Evolutionary conservation across 2,329 filamentous ascomycete genomes (phyloP).

Genomic region (Lanzia echinophila): DNA sequence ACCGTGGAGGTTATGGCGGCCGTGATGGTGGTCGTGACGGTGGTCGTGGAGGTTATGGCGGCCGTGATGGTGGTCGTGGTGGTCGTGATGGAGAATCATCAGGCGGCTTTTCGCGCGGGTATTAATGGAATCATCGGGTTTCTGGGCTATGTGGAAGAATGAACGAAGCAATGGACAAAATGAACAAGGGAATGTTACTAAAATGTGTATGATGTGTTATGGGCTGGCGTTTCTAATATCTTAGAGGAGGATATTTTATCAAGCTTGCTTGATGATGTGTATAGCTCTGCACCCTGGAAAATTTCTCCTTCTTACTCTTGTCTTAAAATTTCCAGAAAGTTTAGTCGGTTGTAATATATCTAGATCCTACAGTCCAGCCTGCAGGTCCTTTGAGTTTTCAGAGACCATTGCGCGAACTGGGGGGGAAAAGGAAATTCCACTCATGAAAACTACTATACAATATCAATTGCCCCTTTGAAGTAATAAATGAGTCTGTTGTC

Average conservation of each 20-base stretch:
- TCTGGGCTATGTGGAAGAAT: not conserved
- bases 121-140: not conserved
- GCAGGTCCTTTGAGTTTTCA: not conserved
- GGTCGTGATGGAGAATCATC: not conserved
- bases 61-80: constrained; percentile 2
- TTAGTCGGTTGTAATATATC: constrained; percentile 20
- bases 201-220: constrained; percentile 11
- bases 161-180: not conserved
- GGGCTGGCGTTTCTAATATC: constrained; percentile 5
- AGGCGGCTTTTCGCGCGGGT: not conserved
- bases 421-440: constrained; percentile 1
- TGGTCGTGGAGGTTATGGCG: not conserved
- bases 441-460: not conserved
- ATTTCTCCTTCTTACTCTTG: constrained; percentile 19
- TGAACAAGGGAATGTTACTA: not conserved
- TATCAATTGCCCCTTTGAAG: too few relatives aligned
- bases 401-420: not conserved
- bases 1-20: not conserved
- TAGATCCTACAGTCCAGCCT: not conserved
- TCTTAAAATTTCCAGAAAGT: constrained; percentile 16
- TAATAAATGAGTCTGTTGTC: too few relatives aligned
- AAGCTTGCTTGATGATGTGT: constrained; percentile 14
- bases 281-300: constrained; percentile 9
- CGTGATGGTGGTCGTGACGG: constrained; percentile 1
- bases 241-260: constrained; percentile 14